phyloP scores from a whole-genome alignment of 176 grass and related monocot genomes.

The Phyllostachys edulis region DNA sequence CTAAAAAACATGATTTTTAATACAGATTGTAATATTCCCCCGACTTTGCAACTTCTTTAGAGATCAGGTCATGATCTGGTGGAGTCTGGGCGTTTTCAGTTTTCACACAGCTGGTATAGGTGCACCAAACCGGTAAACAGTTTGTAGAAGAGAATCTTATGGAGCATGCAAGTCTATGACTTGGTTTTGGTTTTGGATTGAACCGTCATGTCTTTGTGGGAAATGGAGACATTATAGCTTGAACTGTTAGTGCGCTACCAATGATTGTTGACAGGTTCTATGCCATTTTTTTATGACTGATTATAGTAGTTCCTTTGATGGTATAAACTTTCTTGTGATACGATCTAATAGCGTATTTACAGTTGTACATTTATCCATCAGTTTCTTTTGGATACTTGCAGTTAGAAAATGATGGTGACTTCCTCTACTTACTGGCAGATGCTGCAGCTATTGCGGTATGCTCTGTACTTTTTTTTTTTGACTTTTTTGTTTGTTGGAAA shows the following conservation, averaged over 20 bases:
- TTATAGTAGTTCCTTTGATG: slow-evolving; percentile 2
- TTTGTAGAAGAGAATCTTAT: slow-evolving; percentile 1
- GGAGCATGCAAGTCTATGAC: not conserved
- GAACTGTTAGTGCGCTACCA: not conserved
- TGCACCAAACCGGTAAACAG: not conserved
- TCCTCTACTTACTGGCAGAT: slow-evolving; percentile 88
- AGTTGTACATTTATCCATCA: not conserved
- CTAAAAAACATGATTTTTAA: slow-evolving; percentile 15
- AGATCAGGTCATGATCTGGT: slow-evolving; percentile 8
- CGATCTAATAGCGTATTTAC: not conserved
- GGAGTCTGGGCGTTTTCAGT: not conserved
- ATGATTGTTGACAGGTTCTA: not conserved
- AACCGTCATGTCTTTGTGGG: not conserved
- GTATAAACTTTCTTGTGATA: not conserved
- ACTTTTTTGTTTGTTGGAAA: slow-evolving; percentile 24
- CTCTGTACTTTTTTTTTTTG: slow-evolving; percentile 25
- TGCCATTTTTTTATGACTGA: not conserved
- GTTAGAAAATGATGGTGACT: slow-evolving; percentile 90
- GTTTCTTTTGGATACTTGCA: slow-evolving; percentile 37
- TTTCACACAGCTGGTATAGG: not conserved
- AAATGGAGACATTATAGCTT: slow-evolving; percentile 21
- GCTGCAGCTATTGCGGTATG: slow-evolving; percentile 84
- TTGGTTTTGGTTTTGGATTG: slow-evolving; percentile 1
- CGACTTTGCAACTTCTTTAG: slow-evolving; percentile 6
- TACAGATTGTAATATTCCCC: not conserved